A percentile compares a stretch with the other conserved stretches of the same genome.
Conservation (phyloP, 1,284 basidiomycete species). For the Abortiporus biennis region DNA sequence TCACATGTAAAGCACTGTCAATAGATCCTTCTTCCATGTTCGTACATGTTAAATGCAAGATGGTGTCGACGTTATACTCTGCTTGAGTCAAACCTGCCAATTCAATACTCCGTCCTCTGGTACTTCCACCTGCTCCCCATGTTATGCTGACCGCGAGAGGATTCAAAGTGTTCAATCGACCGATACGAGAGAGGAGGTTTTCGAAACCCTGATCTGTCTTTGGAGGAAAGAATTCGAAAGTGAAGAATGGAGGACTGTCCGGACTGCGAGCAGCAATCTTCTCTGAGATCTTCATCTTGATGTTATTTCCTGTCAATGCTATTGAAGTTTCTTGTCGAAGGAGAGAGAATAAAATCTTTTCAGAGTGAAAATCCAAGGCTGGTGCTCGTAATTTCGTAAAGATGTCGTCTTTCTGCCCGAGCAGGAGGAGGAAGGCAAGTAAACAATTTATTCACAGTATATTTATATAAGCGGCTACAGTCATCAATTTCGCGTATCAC, state of each 20-base stretch:
- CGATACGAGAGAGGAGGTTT: conserved; percentile 79
- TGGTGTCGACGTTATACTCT: conserved; percentile 74
- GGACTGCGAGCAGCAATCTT: conserved; percentile 43
- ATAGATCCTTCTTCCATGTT: conserved; percentile 91
- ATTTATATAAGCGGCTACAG: no score
- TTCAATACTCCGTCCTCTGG: conserved; percentile 84
- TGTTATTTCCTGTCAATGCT: no score
- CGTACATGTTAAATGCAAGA: conserved; percentile 96
- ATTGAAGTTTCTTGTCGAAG: no score
- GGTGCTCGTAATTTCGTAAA: no score
- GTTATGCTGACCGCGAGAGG: conserved; percentile 86
- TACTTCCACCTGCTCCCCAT: conserved; percentile 96
- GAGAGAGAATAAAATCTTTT: no score
- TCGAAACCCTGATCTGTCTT: conserved; percentile 88
- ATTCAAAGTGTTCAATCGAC: conserved; percentile 60
- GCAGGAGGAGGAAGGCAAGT: no score
- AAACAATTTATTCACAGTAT: no score
- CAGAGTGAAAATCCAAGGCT: no score
- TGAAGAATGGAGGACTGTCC: conserved; percentile 62
- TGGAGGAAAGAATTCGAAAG: conserved; percentile 95
- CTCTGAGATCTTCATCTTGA: conserved; percentile 61
- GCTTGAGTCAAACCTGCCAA: conserved; percentile 70
- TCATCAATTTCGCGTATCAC: no score
- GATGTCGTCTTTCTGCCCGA: no score
- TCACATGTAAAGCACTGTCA: conserved; percentile 77